phyloP scores from a whole-genome alignment of 441 rosid species.

The Brassica balearica region DNA sequence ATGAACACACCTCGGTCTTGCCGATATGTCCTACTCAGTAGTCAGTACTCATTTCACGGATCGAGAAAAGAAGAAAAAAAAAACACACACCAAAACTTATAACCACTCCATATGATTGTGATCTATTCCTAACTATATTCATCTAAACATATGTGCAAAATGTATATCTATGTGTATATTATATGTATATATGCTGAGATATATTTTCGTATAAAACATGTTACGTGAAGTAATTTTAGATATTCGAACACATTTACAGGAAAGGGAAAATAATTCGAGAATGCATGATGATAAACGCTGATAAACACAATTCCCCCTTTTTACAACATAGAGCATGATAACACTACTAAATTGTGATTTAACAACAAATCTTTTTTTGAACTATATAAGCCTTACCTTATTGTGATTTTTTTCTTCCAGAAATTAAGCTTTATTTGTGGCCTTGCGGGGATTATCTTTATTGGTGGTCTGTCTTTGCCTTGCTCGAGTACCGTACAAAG shows the following conservation, averaged over 20 bases:
- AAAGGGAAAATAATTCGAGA: neutral
- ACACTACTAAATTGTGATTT: neutral
- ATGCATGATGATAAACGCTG: neutral
- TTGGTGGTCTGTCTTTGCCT: neutral
- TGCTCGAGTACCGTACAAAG: neutral
- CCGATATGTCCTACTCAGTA: constrained; percentile 21
- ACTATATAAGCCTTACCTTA: neutral
- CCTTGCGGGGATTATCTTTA: neutral
- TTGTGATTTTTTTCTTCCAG: neutral
- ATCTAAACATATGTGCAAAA: too few relatives aligned
- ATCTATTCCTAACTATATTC: constrained; percentile 10
- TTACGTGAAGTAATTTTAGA: neutral
- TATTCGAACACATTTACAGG: neutral
- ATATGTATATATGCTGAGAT: neutral
- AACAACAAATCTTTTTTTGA: neutral
- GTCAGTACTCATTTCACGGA: constrained; percentile 18
- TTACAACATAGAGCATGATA: neutral
- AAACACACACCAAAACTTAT: constrained; percentile 15
- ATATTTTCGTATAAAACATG: neutral
- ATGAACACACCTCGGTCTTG: constrained; percentile 16
- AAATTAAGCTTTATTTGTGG: neutral
- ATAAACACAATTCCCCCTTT: neutral
- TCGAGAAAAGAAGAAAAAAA: constrained; percentile 14
- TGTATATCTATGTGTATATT: neutral
- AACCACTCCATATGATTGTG: constrained; percentile 31